A percentile compares a stretch with the other conserved stretches of the same genome.
Evolutionary conservation across 2,329 filamentous ascomycete genomes (phyloP).

Genomic region (Zelopaecilomyces penicillatus): DNA sequence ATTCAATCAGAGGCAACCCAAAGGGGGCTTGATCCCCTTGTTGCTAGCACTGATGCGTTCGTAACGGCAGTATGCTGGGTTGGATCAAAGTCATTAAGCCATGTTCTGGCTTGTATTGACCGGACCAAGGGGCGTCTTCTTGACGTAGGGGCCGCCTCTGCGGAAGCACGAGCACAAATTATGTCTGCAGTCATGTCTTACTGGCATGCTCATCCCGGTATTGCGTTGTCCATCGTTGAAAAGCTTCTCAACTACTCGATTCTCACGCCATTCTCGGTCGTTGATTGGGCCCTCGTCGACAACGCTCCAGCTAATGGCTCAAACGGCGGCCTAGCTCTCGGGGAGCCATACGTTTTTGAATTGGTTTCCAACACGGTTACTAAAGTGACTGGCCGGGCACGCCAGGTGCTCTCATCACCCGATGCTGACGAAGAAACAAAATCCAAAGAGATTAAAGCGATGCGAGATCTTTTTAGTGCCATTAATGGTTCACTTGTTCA

Average conservation of each 20-base stretch:
- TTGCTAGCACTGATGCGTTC: constrained; percentile 87
- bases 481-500: constrained; percentile 71
- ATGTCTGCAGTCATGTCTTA: constrained; percentile 85
- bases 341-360: constrained; percentile 74
- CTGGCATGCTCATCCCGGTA: constrained; percentile 86
- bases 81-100: constrained; percentile 90
- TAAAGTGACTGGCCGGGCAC: constrained; percentile 81
- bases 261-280: constrained; percentile 72
- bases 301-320: constrained; percentile 38
- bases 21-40: constrained; percentile 65
- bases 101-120: constrained; percentile 92
- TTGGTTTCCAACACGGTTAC: constrained; percentile 80
- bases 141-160: constrained; percentile 65
- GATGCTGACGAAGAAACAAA: constrained; percentile 58
- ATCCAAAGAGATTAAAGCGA: constrained; percentile 59
- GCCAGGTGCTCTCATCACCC: constrained; percentile 63
- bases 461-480: constrained; percentile 70
- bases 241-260: constrained; percentile 98
- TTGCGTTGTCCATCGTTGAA: constrained; percentile 87
- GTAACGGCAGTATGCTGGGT: constrained; percentile 89
- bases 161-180: constrained; percentile 75
- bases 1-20: constrained; percentile 74
- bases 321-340: constrained; percentile 56
- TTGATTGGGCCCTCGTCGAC: constrained; percentile 80
- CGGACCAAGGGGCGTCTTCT: constrained; percentile 84